A percentile compares a stretch with the other conserved stretches of the same genome.
These are phyloP conservation scores for Leccinum griseonigrum DNA, from an alignment of 1,284 basidiomycete genomes.

Conservation along the genomic window DNA sequence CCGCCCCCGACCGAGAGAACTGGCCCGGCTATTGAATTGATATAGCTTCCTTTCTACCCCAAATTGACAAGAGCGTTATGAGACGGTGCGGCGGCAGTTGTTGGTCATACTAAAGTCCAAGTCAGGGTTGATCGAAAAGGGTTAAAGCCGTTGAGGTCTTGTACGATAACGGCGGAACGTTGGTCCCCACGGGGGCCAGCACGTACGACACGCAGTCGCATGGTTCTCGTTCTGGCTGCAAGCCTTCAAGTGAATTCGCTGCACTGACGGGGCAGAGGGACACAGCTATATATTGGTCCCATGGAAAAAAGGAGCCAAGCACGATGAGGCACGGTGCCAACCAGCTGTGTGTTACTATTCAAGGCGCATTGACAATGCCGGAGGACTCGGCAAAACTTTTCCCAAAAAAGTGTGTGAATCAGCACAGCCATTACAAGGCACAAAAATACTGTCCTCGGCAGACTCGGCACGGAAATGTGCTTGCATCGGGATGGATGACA, in stretches of 20 bases:
- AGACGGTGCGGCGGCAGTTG: conserved; percentile 8
- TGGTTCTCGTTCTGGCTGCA: neutral
- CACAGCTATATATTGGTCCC: neutral
- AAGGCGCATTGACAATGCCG: neutral
- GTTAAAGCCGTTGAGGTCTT: neutral
- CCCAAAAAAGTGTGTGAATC: neutral
- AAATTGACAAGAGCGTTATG: conserved; percentile 18
- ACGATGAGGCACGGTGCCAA: neutral
- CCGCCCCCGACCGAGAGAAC: conserved; percentile 2
- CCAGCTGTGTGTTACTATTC: neutral
- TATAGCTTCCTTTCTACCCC: conserved; percentile 17
- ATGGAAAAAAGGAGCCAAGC: neutral
- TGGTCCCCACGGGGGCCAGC: neutral
- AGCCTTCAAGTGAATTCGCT: neutral
- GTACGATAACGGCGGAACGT: neutral
- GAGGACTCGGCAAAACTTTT: neutral
- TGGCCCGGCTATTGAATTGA: conserved; percentile 7
- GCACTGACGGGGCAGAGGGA: neutral
- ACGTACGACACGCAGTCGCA: neutral
- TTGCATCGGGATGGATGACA: too few species aligned
- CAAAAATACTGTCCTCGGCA: neutral
- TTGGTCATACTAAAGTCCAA: neutral
- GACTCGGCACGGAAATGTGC: neutral
- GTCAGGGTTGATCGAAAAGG: conserved; percentile 7
- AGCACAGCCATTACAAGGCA: neutral